Percentiles rank a stretch among this genome's conserved stretches.
Conservation (phyloP, 2,329 filamentous ascomycete genomes). For the Aureobasidium sp. region DNA sequence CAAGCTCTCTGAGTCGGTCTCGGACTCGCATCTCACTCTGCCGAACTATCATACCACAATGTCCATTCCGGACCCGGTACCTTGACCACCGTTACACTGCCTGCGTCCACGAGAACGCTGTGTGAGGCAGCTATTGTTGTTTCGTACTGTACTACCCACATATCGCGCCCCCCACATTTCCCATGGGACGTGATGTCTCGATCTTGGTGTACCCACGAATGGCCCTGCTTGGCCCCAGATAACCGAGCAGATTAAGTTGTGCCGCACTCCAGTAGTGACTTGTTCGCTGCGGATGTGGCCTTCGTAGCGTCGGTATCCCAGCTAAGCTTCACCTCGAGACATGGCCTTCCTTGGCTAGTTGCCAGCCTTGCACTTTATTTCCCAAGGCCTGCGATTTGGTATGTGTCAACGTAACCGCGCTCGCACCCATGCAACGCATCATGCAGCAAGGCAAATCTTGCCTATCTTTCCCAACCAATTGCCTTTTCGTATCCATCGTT, state of each 20-base stretch:
- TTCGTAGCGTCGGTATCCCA: background rate
- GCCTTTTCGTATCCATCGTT: background rate
- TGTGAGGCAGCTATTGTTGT: conserved; percentile 1
- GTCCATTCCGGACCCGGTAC: background rate
- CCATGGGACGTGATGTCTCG: background rate
- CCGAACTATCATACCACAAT: background rate
- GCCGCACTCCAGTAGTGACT: background rate
- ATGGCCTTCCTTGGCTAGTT: background rate
- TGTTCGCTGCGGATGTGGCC: background rate
- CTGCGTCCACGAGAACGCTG: background rate
- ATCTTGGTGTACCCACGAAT: background rate
- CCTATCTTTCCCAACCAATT: background rate
- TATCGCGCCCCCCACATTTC: background rate
- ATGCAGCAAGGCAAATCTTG: conserved; percentile 3
- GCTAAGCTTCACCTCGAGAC: background rate
- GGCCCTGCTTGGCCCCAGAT: background rate
- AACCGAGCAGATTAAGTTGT: conserved; percentile 9
- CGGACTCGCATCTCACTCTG: background rate
- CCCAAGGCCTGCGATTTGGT: background rate
- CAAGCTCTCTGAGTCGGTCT: background rate
- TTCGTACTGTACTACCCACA: conserved; percentile 1
- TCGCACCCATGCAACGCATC: background rate
- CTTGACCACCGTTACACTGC: conserved; percentile 1
- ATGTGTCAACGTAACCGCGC: conserved; percentile 1
- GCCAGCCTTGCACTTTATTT: background rate